Base-by-base conservation (phyloP, 768 basidiomycete species). In the Russula virescens region DNA sequence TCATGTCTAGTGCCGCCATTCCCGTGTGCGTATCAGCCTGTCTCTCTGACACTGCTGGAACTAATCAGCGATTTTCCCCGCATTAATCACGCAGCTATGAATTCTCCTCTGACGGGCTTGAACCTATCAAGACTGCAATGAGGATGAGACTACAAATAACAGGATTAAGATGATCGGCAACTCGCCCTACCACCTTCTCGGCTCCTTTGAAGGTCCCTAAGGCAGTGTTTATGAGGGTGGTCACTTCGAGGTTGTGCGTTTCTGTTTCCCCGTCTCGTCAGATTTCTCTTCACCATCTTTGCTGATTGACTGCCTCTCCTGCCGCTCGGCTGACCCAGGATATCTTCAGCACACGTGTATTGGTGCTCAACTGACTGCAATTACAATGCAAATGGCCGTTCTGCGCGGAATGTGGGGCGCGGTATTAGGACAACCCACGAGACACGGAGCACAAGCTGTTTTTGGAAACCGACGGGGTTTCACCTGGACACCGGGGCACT, bases 191-290 rank as follows among this genome's bases (percentile, higher is more conserved):
- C 95, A 97, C 72, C 83, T 98, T 43, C 88, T 87, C 67, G 95
- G 94, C 0, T 85, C 89, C 0, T 98, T 98, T 75, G 85, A 85
- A 14, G 95, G 95, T 9, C 95, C 95, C 11, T 85, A 91, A 68
- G 94, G 81, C 47, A 96, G 95, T 5, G 94, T 94, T 0, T 98
- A 98, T 63, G 83, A 91, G 62, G 94, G 94, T 31, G 95, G 95
- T 19, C 81, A 80, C 38, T 98, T 91, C 69, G 88, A 95, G 75
- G 91, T 97, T 54, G 93, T 94, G 67, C 75, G 91, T 77, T 42
- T 31, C n/a, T n/a, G n/a, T n/a, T n/a, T n/a, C n/a, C 31, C 31
- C 31, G 31, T 31, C 31, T 25, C 56, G 21, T 23, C n/a, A 8
- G 8, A 42, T 53, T 18, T 43, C 6, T 34, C 34, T n/a, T 16